Evolutionary conservation across 331 rosid genomes (phyloP).

Genomic region (Saraca asoca): DNA sequence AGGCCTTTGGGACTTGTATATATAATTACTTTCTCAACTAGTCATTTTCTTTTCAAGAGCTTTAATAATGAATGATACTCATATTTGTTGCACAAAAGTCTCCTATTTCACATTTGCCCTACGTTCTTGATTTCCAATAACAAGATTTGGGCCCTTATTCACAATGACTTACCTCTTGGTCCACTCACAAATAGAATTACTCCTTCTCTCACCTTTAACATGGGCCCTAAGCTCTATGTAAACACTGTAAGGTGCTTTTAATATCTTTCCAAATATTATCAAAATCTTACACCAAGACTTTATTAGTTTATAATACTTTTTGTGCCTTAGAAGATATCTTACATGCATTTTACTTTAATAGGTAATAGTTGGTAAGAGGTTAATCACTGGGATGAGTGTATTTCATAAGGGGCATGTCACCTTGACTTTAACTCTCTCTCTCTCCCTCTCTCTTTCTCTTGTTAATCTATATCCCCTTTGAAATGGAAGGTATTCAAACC

Average conservation of each 20-base stretch:
- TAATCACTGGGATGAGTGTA: conserved; percentile 84
- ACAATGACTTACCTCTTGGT: conserved; percentile 73
- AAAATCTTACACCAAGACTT: too few species aligned
- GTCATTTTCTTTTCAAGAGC: conserved; percentile 1
- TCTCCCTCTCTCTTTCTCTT: too few species aligned
- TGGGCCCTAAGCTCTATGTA: conserved; percentile 82
- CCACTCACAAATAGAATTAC: conserved; percentile 56
- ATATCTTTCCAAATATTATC: neutral
- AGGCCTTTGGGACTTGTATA: too few species aligned
- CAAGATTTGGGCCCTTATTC: conserved; percentile 86
- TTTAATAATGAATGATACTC: conserved; percentile 14
- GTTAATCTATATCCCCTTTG: neutral
- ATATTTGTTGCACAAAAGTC: conserved; percentile 68
- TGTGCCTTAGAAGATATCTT: neutral
- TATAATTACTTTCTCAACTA: too few species aligned
- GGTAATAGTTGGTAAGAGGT: conserved; percentile 67
- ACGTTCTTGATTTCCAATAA: conserved; percentile 89
- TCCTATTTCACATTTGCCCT: conserved; percentile 66
- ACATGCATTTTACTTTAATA: conserved; percentile 23
- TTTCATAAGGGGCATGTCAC: conserved; percentile 87
- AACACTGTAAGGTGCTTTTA: conserved; percentile 61
- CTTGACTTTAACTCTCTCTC: conserved; percentile 36
- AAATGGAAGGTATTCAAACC: too few species aligned
- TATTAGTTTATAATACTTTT: too few species aligned
- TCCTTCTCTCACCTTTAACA: conserved; percentile 63